A percentile compares a stretch with the other conserved stretches of the same genome.
Evolutionary conservation across 2,329 filamentous ascomycete genomes (phyloP).

Genomic region (Aspergillus latus): DNA sequence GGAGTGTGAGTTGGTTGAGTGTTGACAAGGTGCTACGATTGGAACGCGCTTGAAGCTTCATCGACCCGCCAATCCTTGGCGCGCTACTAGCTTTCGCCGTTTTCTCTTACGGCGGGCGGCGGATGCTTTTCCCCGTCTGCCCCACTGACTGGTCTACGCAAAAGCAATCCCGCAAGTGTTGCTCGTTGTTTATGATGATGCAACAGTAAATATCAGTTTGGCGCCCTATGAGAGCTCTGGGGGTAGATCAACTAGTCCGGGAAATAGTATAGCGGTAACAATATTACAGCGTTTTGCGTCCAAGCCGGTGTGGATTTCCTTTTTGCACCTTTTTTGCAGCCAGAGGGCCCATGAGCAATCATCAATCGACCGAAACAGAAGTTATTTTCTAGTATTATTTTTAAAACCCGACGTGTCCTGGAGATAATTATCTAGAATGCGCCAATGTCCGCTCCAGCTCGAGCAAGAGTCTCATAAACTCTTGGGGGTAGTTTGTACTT

Average conservation of each 20-base stretch:
- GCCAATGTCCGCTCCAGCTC: slow-evolving; percentile 68
- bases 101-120: too few species aligned
- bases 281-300: too few species aligned
- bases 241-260: too few species aligned
- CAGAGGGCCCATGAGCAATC: not conserved
- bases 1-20: not conserved
- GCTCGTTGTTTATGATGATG: too few species aligned
- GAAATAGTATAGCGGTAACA: too few species aligned
- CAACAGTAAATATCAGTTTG: too few species aligned
- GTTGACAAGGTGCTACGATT: not conserved
- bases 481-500: slow-evolving; percentile 84
- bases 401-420: not conserved
- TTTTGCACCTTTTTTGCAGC: too few species aligned
- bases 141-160: too few species aligned
- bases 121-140: too few species aligned
- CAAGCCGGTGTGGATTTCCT: too few species aligned
- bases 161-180: too few species aligned
- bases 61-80: slow-evolving; percentile 12
- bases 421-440: slow-evolving; percentile 32
- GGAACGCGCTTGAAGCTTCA: slow-evolving; percentile 5
- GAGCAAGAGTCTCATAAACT: slow-evolving; percentile 83
- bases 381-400: not conserved
- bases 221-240: too few species aligned
- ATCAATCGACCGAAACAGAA: not conserved
- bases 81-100: not conserved